Base-by-base conservation (phyloP, 306 rosid species). In the Acacia crassicarpa region DNA sequence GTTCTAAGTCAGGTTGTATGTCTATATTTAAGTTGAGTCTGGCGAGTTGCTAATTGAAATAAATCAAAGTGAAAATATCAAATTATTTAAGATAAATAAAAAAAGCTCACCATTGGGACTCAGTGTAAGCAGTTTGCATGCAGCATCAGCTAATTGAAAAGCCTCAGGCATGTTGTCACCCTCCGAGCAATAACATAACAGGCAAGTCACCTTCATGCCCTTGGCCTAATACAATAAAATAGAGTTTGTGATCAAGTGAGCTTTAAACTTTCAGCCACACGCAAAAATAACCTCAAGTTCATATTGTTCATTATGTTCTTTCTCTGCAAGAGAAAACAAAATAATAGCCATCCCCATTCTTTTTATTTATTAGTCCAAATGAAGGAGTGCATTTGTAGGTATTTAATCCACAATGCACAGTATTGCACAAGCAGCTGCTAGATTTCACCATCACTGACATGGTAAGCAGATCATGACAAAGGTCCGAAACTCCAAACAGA, bases 121-220 rank as follows among this genome's bases (percentile, higher is more conserved):
- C 74, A 72, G 75, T 61, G 49, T 81, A 51, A 89, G 89, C 84
- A 93, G 89, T 86, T 86, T 91, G 88, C 88, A 88, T 38, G 87
- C 85, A 66, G 95, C 99, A 79, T 93, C 98, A 1, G 93, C 97
- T 83, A 95, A 91, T 68, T 92, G 89, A 84, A 86, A 90, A 84
- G 99, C 95, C 84, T 95, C 98, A 25, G 88, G 78, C 75, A 85
- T 90, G 90, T 95, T 95, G 87, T 95, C 99, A 69, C 99, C 99
- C 86, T 95, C 99, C 10, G 98, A 93, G 84, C 97, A 95, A 84
- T 95, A 93, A 87, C 95, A 88, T 69, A 95, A 83, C 83, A 95
- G 75, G 95, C 97, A 95, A 46, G 97, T 93, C 67, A 93, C 97
- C 90, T 91, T 91, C 88, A 95, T 81, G 71, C 95, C 97, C 89